Base-by-base conservation (phyloP, 805 yeast species). In the Yarrowia phangngaensis region DNA sequence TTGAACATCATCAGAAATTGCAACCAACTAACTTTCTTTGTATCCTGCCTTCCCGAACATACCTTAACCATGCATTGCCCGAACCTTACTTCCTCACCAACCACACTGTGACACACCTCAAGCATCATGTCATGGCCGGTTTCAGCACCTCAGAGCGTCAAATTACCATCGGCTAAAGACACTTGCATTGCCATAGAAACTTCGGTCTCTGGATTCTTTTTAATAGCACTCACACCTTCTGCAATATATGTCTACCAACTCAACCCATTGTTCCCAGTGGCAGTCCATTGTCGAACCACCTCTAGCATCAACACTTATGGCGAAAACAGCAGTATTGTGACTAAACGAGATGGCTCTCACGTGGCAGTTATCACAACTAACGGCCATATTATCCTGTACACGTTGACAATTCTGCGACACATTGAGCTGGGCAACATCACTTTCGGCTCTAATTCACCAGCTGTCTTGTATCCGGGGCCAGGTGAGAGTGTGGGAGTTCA, bases 241-340 rank as follows among this genome's bases (percentile, higher is more conserved):
- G 61, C 68, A 4, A 45, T 71, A 3, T 71, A 68, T 52, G 43
- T 72, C 24, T 71, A 61, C 58, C 68, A 35, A 26, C 15, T 54
- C 17, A 51, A 63, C 52, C 73, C 76, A 3, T 62, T 70, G 36
- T 62, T 73, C 11, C 78, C 80, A 1, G 61, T 78, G 4, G 71
- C 74, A 8, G 68, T 69, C 2, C 78, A 76, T 55, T 61, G 66
- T 6, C 60, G 84, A 49, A 62, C 73, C 0, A 56, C 57, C 16
- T 64, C 66, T 15, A 73, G 80, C 3, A 51, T 78, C 12, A 63
- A 66, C 19, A 62, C 63, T 15, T 73, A 71, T 62, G 84, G 84
- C 1, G 51, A 55, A 7, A 78, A 79, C 58, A 35, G 56, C 19
- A 57, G 62, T 17, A 58, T 76, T 7, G 58, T 59, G 30, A 60